A percentile compares a stretch with the other conserved stretches of the same genome.
Conservation (phyloP, 441 rosid genomes). For the Dalechampia spathulata region DNA sequence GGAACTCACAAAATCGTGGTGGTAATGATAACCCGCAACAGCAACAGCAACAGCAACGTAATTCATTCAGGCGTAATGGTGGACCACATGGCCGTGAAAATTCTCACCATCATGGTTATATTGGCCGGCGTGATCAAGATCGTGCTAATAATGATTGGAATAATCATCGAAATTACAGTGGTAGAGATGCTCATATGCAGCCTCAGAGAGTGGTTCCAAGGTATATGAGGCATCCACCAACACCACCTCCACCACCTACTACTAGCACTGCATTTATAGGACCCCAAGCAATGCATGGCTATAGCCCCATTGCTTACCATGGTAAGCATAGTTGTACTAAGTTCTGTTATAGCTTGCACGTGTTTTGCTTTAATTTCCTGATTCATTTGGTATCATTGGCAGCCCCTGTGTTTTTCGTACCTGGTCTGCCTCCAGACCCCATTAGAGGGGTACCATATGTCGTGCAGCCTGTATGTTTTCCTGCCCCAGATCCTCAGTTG, state of each 20-base stretch:
- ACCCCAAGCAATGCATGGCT: constrained; percentile 43
- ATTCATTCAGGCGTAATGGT: constrained; percentile 47
- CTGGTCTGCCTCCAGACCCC: constrained; percentile 34
- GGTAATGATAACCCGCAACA: constrained; percentile 51
- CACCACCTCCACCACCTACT: constrained; percentile 42
- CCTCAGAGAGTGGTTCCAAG: constrained; percentile 49
- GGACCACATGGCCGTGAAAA: no score
- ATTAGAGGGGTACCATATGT: constrained; percentile 36
- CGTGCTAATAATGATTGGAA: constrained; percentile 66
- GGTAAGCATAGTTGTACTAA: constrained; percentile 46
- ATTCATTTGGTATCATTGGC: constrained; percentile 22
- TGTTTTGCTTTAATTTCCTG: constrained; percentile 20
- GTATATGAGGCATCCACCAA: constrained; percentile 49
- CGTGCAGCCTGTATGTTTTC: constrained; percentile 35
- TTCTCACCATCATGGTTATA: constrained; percentile 29
- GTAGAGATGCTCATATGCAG: constrained; percentile 57
- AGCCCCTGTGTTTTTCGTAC: constrained; percentile 39
- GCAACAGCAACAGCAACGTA: constrained; percentile 41
- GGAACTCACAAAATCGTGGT: constrained; percentile 39
- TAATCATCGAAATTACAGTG: constrained; percentile 47
- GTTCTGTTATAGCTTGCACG: constrained; percentile 2
- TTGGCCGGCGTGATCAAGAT: constrained; percentile 61
- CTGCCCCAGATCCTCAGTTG: constrained; percentile 47
- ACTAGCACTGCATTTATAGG: constrained; percentile 43
- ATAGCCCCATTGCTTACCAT: constrained; percentile 48